Evolutionary conservation across 2,329 filamentous ascomycete species (phyloP).

Genomic region (Cryphonectria radicalis): DNA sequence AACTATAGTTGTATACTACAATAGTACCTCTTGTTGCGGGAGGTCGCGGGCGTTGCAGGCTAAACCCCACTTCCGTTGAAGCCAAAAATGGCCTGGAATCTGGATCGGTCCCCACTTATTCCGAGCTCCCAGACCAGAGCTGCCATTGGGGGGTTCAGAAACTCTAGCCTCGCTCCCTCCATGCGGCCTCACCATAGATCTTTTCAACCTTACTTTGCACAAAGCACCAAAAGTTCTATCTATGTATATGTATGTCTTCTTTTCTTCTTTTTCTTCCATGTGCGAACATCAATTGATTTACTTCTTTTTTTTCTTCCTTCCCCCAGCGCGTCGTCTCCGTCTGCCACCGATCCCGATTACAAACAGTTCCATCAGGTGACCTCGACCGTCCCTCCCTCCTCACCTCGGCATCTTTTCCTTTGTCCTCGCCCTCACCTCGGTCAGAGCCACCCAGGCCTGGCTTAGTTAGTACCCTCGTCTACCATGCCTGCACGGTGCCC

Average conservation of each 20-base stretch:
- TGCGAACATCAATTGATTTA: background rate
- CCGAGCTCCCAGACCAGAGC: slow-evolving; percentile 1
- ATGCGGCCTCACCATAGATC: background rate
- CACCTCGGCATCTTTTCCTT: background rate
- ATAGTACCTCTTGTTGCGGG: background rate
- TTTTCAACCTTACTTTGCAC: background rate
- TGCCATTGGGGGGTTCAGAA: background rate
- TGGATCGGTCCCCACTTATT: background rate
- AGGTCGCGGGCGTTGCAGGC: background rate
- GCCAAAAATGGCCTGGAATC: slow-evolving; percentile 9
- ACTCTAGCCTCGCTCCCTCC: background rate
- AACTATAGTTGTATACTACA: background rate
- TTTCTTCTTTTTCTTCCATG: background rate
- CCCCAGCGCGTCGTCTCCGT: background rate
- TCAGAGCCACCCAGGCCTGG: background rate
- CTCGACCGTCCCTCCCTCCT: background rate
- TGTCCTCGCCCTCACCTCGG: slow-evolving; percentile 11
- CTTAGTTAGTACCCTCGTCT: background rate
- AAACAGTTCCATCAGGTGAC: background rate
- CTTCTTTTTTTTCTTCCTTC: background rate
- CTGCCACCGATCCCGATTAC: background rate
- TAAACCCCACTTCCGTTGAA: background rate
- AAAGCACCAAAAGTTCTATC: background rate
- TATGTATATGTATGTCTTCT: background rate
- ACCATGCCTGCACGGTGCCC: background rate